Conservation (phyloP, 2,329 filamentous ascomycete species). For the Lachnellula subtilissima region DNA sequence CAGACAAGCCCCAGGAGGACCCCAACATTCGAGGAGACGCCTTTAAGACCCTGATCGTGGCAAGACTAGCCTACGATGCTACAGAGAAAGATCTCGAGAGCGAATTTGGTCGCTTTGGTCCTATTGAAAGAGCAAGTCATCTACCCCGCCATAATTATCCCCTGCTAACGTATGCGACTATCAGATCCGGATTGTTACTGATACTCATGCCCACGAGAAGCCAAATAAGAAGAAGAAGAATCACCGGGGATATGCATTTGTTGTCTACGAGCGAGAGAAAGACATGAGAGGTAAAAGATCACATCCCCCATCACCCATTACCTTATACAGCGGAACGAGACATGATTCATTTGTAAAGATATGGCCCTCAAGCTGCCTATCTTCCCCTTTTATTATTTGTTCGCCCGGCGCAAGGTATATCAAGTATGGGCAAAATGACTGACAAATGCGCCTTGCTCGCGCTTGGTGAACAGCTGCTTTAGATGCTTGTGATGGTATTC, state of each 20-base stretch:
- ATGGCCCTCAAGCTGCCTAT: conserved; percentile 32
- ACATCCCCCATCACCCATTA: conserved; percentile 37
- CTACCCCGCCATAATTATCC: background rate
- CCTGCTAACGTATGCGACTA: conserved; percentile 15
- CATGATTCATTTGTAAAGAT: conserved; percentile 41
- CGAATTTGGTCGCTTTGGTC: conserved; percentile 89
- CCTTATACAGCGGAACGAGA: conserved; percentile 16
- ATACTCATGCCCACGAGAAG: conserved; percentile 64
- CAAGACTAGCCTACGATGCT: conserved; percentile 82
- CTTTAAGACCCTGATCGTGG: conserved; percentile 91
- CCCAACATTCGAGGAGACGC: conserved; percentile 87
- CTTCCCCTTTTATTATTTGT: conserved; percentile 31
- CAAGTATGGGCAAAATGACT: conserved; percentile 59
- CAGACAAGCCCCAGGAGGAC: conserved; percentile 79
- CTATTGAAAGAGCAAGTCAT: conserved; percentile 78
- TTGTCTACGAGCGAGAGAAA: conserved; percentile 94
- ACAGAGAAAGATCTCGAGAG: conserved; percentile 86
- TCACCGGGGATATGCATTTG: conserved; percentile 89
- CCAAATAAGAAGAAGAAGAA: conserved; percentile 75
- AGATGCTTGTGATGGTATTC: conserved; percentile 77
- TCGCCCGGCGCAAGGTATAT: conserved; percentile 38
- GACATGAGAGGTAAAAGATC: conserved; percentile 93
- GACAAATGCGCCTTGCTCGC: conserved; percentile 60
- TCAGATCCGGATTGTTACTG: conserved; percentile 81
- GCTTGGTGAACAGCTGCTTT: conserved; percentile 73